These are phyloP conservation scores for Deinandra increscens DNA, from an alignment of 129 eudicot genomes.

Conservation along the genomic window DNA sequence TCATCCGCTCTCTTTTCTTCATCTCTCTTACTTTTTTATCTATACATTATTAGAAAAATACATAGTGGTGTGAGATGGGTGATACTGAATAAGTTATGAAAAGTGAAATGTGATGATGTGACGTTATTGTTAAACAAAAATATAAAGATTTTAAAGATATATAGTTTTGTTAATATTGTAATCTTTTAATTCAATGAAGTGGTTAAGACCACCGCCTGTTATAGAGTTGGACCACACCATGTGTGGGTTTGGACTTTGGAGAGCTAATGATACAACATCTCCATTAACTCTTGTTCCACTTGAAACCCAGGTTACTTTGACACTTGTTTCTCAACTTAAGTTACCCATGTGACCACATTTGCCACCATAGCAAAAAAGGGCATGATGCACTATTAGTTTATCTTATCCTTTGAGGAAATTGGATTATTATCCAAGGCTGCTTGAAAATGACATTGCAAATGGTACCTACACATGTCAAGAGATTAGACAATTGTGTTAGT, in stretches of 20 bases:
- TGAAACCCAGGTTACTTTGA: conserved; percentile 26
- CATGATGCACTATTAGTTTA: conserved; percentile 20
- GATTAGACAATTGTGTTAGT: no score
- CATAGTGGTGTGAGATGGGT: no score
- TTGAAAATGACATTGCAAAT: conserved; percentile 27
- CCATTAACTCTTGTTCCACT: conserved; percentile 26
- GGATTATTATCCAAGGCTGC: conserved; percentile 7
- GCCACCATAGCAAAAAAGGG: background rate
- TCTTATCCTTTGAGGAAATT: conserved; percentile 21
- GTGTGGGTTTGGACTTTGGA: conserved; percentile 19
- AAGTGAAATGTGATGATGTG: no score
- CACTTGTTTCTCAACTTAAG: conserved; percentile 27
- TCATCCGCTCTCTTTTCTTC: no score
- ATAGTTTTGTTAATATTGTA: no score
- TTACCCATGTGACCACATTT: conserved; percentile 36
- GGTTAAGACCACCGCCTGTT: background rate
- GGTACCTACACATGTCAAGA: background rate
- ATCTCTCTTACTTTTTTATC: no score
- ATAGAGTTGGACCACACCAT: conserved; percentile 31
- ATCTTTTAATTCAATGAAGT: background rate
- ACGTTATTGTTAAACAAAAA: no score
- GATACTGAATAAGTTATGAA: no score
- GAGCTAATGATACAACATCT: conserved; percentile 32
- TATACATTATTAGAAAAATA: no score
- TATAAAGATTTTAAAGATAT: no score